These are phyloP conservation scores for Eucalyptus virginea DNA, from an alignment of 345 rosid genomes.

Conservation along the genomic window DNA sequence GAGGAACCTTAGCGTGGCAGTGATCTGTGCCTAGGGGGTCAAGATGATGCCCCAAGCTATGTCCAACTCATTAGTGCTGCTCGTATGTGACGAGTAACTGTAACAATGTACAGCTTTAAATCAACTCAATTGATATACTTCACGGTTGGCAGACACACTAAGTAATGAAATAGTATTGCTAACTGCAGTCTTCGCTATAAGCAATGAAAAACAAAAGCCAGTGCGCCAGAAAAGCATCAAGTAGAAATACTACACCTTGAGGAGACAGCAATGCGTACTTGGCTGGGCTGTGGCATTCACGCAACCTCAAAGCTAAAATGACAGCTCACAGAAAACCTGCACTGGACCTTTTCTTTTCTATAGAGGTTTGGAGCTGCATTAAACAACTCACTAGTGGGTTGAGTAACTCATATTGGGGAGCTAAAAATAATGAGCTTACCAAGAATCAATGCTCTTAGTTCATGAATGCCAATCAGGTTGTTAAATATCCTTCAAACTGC, in stretches of 20 bases:
- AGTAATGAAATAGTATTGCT: not conserved
- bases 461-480: not conserved
- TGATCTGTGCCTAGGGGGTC: not conserved
- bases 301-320: not conserved
- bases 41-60: not conserved
- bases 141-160: not conserved
- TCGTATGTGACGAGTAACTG: not conserved
- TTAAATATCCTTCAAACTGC: conserved; percentile 29
- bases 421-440: not conserved
- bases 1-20: not conserved
- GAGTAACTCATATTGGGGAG: not conserved
- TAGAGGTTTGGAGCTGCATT: not conserved
- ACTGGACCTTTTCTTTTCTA: not conserved
- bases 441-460: not conserved
- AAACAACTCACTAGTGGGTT: not conserved
- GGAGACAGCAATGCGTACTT: not conserved
- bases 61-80: not conserved
- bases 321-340: not conserved
- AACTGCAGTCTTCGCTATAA: not conserved
- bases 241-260: not conserved
- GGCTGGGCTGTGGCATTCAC: not conserved
- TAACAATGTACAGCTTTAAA: not conserved
- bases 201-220: not conserved
- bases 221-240: not conserved
- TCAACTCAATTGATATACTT: not conserved